Base-by-base conservation (phyloP, 345 rosid genomes). In the Brassica carinata region DNA sequence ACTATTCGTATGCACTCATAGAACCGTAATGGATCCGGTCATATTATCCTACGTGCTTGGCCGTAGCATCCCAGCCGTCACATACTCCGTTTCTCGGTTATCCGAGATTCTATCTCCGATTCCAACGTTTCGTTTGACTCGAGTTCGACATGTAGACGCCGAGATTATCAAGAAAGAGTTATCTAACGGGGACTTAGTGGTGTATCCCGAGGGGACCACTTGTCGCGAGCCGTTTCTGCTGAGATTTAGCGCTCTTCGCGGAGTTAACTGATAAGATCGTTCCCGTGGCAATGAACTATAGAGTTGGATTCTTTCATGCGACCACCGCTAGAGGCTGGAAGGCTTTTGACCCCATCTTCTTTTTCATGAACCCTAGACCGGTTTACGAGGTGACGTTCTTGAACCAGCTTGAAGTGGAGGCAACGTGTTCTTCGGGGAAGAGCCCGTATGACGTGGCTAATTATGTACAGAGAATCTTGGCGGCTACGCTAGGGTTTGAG, bases 281-380 rank as follows among this genome's bases (percentile, higher is more conserved):
- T 2, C 98, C 98, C 0, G 99, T 95, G 4, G 99, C 98, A 1
- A 95, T 91, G 99, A 89, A 92, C 66, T 92, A 95, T 15, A 71
- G 91, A 77, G 97, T 91, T n/a, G 95, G 92, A n/a, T 88, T 95
- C 77, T 95, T 95, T 82, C 99, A 95, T 62, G 97, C 98, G 58
- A 95, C 98, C 2, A 95, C 99, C 0, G 99, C 99, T 1, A 77
- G 96, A 57, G 97, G 99, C 1, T 95, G 99, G 87, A 95, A 95
- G 43, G 96, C 88, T 5, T 71, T 95, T 83, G 99, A 95, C 67
- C 96, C 98, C 0, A 87, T 95, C 3, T 93, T 92, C 85, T 93
- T 91, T 88, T 90, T 90, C 85, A 95, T 93, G 98, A 95, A 95
- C 85, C 99, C 99, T 7, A 87, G 96, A 66, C 98, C 97, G 4